Base-by-base conservation (phyloP, 495 filamentous ascomycete genomes). In the Penicillium tannophilum region DNA sequence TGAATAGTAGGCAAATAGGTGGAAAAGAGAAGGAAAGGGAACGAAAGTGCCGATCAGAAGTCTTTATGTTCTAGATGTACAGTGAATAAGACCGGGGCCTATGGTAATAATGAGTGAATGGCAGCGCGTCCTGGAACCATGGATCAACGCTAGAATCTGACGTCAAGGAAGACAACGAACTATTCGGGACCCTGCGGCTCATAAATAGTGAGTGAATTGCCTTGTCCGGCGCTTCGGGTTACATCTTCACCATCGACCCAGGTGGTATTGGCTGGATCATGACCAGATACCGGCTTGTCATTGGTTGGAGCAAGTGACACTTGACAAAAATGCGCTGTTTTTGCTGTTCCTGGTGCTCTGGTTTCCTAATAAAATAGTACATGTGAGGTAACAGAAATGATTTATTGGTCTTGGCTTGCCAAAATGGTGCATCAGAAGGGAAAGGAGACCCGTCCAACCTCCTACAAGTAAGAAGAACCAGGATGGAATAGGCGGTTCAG, bases 131-230 rank as follows among this genome's bases (percentile, higher is more conserved):
- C 16, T 30, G 46, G 14, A 60, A 56, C 53, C 52, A 60, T 46
- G 55, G 60, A 30, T 44, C 24, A 8, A 17, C 24, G 6, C 17
- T 26, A 24, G 42, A 44, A 55, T 44, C 59, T 70, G 67, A 70
- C 67, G 67, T 70, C 67, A 70, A 70, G 59, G 52, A 63, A 31
- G 52, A 19, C 26, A 17, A 49, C 16, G 11, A 33, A 33, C 46
- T 30, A 7, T 8, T 9, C 49, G 30, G 49, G 31, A 52, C 23
- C 14, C 44, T 26, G 24, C 28, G 20, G 36, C 16, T 6, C 17
- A 41, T 30, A 39, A 52, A 36, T 7, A 49, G 6, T 17, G 14
- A n/a, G 36, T 52, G 24, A 16, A 55, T 56, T 59, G 26, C 61
- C 56, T 48, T 45, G 47, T 60, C 56, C 43, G 53, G 61, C 61